Percentiles rank a stretch among this genome's conserved stretches.
phyloP scores from a whole-genome alignment of 2,329 filamentous ascomycete genomes.

The Apiospora aurea region DNA sequence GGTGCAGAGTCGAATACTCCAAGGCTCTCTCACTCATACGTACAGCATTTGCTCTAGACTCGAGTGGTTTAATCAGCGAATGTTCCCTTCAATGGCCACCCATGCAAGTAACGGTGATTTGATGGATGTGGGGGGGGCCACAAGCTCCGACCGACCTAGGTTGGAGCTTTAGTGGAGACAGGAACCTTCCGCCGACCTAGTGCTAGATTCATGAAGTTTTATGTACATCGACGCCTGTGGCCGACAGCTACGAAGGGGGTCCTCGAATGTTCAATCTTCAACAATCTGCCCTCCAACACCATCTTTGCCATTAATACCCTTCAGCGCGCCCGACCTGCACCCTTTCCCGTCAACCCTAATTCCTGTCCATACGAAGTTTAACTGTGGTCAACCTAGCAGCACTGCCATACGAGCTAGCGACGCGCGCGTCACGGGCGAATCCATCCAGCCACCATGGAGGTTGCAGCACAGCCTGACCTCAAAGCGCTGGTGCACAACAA shows the following conservation, averaged over 20 bases:
- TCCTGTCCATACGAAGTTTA: background rate
- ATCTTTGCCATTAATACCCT: background rate
- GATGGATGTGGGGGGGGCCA: background rate
- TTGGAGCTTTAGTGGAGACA: background rate
- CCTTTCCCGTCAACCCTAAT: background rate
- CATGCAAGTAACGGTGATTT: constrained; percentile 1
- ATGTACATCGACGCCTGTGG: background rate
- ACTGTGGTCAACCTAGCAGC: background rate
- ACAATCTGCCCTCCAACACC: background rate
- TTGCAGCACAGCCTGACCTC: constrained; percentile 36
- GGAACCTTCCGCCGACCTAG: background rate
- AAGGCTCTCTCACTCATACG: background rate
- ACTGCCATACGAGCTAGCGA: background rate
- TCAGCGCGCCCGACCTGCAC: background rate
- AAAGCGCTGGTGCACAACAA: constrained; percentile 39
- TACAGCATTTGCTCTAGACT: background rate
- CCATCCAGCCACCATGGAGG: constrained; percentile 33
- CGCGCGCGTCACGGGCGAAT: constrained; percentile 4
- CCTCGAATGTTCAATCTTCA: background rate
- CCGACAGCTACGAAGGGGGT: background rate
- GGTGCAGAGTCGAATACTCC: background rate
- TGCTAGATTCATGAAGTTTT: background rate
- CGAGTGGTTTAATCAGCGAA: background rate
- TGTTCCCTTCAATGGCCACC: background rate
- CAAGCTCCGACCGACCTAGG: background rate